These are phyloP conservation scores for Fusarium pseudocircinatum DNA, from an alignment of 2,329 filamentous ascomycete species.

Conservation along the genomic window DNA sequence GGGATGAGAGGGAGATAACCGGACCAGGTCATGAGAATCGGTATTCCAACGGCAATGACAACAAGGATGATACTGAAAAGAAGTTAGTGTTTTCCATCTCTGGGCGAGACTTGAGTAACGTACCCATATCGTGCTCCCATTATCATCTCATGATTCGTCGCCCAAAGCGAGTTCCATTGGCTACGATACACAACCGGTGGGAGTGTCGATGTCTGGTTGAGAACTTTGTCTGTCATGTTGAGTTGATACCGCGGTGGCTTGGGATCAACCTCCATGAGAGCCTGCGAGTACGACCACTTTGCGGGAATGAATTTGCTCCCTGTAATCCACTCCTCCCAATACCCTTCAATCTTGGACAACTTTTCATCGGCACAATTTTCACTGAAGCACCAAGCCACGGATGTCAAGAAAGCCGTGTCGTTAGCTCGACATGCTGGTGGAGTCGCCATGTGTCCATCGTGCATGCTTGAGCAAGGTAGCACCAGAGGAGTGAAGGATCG, in stretches of 20 bases:
- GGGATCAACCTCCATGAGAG: not conserved
- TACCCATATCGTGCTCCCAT: conserved; percentile 11
- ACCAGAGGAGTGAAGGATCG: not conserved
- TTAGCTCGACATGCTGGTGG: conserved; percentile 5
- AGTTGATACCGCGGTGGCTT: not conserved
- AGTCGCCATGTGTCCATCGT: not conserved
- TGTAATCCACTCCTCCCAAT: conserved; percentile 6
- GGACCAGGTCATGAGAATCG: conserved; percentile 1
- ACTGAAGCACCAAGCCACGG: conserved; percentile 1
- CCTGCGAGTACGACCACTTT: conserved; percentile 5
- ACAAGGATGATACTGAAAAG: not conserved
- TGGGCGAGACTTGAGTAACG: not conserved
- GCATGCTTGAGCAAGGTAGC: not conserved
- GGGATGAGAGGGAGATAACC: conserved; percentile 2
- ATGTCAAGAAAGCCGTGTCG: not conserved
- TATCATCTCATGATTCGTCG: conserved; percentile 3
- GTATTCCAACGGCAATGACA: not conserved
- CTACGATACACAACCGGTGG: not conserved
- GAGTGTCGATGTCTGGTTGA: not conserved
- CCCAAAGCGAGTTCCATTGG: conserved; percentile 4
- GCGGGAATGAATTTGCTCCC: not conserved
- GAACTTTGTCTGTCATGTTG: not conserved
- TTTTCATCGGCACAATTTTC: not conserved
- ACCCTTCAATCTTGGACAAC: conserved; percentile 1
- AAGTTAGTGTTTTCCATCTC: not conserved